Conservation (phyloP, 306 rosid species). For the Mimosa bimucronata region DNA sequence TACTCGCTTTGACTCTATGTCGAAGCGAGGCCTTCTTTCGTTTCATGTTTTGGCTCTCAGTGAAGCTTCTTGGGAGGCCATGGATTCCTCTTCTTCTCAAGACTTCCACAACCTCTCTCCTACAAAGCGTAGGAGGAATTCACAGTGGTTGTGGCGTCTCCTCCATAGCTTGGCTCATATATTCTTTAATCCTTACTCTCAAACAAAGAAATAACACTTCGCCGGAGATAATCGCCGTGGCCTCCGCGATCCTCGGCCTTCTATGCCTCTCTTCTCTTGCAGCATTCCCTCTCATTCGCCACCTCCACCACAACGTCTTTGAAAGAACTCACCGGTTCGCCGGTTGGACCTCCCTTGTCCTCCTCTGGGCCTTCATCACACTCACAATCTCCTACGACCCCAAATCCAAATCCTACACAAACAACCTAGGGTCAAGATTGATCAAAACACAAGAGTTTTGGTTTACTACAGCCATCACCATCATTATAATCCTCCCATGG, state of each 20-base stretch:
- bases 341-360: constrained; percentile 50
- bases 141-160: constrained; percentile 63
- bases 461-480: constrained; percentile 48
- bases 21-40: constrained; percentile 57
- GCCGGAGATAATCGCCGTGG: constrained; percentile 40
- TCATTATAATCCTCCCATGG: constrained; percentile 52
- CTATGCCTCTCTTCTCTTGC: constrained; percentile 55
- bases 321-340: constrained; percentile 57
- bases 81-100: constrained; percentile 51
- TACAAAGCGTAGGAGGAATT: constrained; percentile 61
- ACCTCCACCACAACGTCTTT: constrained; percentile 58
- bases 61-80: constrained; percentile 44
- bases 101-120: constrained; percentile 45
- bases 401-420: constrained; percentile 35
- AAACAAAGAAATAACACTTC: constrained; percentile 44
- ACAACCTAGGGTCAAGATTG: constrained; percentile 23
- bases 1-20: constrained; percentile 47
- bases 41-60: constrained; percentile 44
- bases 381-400: constrained; percentile 48
- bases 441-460: constrained; percentile 47
- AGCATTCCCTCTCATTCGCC: constrained; percentile 61
- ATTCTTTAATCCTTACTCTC: constrained; percentile 48
- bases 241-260: constrained; percentile 49
- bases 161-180: constrained; percentile 56
- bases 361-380: constrained; percentile 53